A percentile compares a stretch with the other conserved stretches of the same genome.
phyloP scores from a whole-genome alignment of 2,329 filamentous ascomycete genomes.

The Incumbomyces lentus region DNA sequence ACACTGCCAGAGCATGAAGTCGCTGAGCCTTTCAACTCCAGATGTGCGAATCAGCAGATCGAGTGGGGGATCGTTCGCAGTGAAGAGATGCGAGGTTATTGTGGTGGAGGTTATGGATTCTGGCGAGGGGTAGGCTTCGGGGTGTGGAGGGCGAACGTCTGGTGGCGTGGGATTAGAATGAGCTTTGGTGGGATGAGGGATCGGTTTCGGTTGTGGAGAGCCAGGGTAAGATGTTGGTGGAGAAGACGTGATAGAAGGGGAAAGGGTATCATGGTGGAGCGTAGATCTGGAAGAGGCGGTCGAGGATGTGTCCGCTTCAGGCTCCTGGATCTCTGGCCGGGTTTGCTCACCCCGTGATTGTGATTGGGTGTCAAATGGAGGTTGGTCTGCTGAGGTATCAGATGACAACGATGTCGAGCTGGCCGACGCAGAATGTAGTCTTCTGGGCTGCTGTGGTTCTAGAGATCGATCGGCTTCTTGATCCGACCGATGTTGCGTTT shows the following conservation, averaged over 20 bases:
- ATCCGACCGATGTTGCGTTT: conserved; percentile 48
- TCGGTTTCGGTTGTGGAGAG: conserved; percentile 10
- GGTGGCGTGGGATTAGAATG: background rate
- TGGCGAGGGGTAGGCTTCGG: conserved; percentile 55
- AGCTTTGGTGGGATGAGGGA: background rate
- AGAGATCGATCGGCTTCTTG: conserved; percentile 28
- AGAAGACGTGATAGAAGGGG: conserved; percentile 9
- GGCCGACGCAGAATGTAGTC: conserved; percentile 13
- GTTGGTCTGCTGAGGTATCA: conserved; percentile 29
- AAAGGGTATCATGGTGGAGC: conserved; percentile 4
- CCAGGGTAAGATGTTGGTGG: conserved; percentile 9
- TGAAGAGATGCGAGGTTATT: conserved; percentile 78
- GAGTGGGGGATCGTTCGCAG: conserved; percentile 70
- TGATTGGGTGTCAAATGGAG: conserved; percentile 47
- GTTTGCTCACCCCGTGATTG: background rate
- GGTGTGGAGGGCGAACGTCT: background rate
- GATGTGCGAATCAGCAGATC: conserved; percentile 89
- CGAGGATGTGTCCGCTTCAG: background rate
- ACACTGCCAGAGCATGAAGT: conserved; percentile 99
- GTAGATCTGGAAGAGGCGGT: conserved; percentile 17
- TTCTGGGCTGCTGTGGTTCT: conserved; percentile 27
- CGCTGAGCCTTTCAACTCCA: conserved; percentile 81
- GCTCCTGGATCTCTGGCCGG: background rate
- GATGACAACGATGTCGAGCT: conserved; percentile 19
- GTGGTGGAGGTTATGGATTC: conserved; percentile 79